phyloP scores from a whole-genome alignment of 257 asterid genomes.

The Cinchona pubescens region DNA sequence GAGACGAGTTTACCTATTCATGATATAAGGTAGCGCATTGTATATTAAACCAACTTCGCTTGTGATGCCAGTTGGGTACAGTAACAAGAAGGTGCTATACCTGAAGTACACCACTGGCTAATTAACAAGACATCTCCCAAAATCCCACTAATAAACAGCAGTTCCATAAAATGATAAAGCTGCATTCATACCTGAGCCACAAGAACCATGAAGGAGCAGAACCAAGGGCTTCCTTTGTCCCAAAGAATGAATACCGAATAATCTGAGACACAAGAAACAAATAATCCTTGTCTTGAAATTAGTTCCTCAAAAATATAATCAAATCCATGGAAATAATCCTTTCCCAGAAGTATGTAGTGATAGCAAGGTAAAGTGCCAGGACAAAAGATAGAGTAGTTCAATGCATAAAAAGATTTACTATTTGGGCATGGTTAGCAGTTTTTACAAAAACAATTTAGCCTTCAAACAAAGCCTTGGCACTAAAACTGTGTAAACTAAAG shows the following conservation, averaged over 20 bases:
- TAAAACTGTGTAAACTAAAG: too few species aligned
- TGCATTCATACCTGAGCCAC: constrained; percentile 57
- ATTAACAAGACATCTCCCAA: constrained; percentile 1
- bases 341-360: background rate
- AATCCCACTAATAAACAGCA: background rate
- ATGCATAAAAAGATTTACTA: background rate
- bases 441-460: background rate
- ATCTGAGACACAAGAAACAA: constrained; percentile 26
- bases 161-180: background rate
- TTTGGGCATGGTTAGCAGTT: background rate
- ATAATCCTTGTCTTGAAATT: background rate
- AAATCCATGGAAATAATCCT: background rate
- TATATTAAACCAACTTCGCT: constrained; percentile 90
- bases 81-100: constrained; percentile 73
- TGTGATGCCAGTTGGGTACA: constrained; percentile 85
- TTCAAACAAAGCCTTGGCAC: too few species aligned
- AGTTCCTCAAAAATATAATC: background rate
- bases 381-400: background rate
- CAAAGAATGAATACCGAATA: constrained; percentile 80
- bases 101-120: constrained; percentile 26
- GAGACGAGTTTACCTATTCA: constrained; percentile 28
- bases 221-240: constrained; percentile 75
- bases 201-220: constrained; percentile 79
- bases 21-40: constrained; percentile 61
- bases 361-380: background rate